These are phyloP conservation scores for Talaromyces liani DNA, from an alignment of 495 filamentous ascomycete genomes.

Conservation along the genomic window DNA sequence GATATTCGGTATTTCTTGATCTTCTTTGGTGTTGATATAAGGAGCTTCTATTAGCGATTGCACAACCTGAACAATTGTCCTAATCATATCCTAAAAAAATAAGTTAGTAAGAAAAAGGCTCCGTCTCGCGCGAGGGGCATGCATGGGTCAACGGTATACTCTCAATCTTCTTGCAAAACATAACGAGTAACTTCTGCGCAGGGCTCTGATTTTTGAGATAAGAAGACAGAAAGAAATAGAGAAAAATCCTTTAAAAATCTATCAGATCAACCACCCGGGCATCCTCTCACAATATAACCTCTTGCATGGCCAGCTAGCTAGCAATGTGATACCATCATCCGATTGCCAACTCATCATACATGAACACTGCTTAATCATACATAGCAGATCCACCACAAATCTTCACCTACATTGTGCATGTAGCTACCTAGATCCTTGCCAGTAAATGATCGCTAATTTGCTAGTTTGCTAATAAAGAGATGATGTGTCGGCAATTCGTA, in stretches of 20 bases:
- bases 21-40: background rate
- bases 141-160: background rate
- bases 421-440: background rate
- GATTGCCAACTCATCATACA: slow-evolving; percentile 4
- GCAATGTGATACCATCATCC: background rate
- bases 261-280: background rate
- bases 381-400: background rate
- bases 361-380: background rate
- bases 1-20: background rate
- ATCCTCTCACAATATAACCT: background rate
- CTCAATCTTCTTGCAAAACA: background rate
- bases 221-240: background rate
- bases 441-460: background rate
- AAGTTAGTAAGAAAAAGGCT: background rate
- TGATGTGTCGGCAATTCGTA: background rate
- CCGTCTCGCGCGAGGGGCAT: background rate
- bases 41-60: background rate
- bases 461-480: background rate
- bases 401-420: background rate
- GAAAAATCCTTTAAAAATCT: background rate
- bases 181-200: no score
- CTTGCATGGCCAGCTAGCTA: background rate
- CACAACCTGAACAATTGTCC: background rate
- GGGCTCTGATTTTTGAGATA: no score
- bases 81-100: background rate